Evolutionary conservation across 2,329 filamentous ascomycete genomes (phyloP), one percentile per base, ranked within the genome.

Genomic region (Cadophora gregata): DNA sequence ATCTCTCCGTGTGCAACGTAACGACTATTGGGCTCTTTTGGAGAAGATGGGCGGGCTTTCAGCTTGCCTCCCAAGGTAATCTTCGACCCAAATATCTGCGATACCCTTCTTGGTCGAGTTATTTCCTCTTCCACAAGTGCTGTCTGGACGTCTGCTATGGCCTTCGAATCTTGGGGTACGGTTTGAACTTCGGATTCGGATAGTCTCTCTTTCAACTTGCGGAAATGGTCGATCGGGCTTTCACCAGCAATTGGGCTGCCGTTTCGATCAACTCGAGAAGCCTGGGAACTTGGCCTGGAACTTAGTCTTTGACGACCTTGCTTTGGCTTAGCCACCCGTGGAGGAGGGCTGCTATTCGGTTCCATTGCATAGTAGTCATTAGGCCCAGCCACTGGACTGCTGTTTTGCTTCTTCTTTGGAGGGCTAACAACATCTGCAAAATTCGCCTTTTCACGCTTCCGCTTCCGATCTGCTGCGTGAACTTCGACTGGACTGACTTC

Each of bases 1-100:
- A 60, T 71, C 50, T 73, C 75, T 21, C 73, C 72, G 66, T 77
- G 75, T 2, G 72, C 61, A 10, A 77, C 55, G 65, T 76, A 76
- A 12, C 72, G 69, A 10, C 65, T 59, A 16, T 62, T 64, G 1
- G 58, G 45, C 21, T 71, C 70, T n/a, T 71, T 71, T 27, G 72
- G 71, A 7, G 71, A 71, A 12, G 65, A 66, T 47, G 70, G 73
- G 3, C 72, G 71, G 9, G 67, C 62, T 58, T 76, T 77, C 27
- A 64, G 21, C 38, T 70, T 71, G 31, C 64, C 71, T 33, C 66
- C 64, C 10, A 76, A 51, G 10, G 33, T 45, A 14, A 70, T 59
- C 50, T 53, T 71, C 1, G 71, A 70, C 12, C 71, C 72, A 65
- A 74, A 73, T 1, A 72, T 38, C 5, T 69, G 48, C 8, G 64